A percentile compares a stretch with the other conserved stretches of the same genome.
Conservation (phyloP, 768 basidiomycete species). For the Tylopilus rubrobrunneus region DNA sequence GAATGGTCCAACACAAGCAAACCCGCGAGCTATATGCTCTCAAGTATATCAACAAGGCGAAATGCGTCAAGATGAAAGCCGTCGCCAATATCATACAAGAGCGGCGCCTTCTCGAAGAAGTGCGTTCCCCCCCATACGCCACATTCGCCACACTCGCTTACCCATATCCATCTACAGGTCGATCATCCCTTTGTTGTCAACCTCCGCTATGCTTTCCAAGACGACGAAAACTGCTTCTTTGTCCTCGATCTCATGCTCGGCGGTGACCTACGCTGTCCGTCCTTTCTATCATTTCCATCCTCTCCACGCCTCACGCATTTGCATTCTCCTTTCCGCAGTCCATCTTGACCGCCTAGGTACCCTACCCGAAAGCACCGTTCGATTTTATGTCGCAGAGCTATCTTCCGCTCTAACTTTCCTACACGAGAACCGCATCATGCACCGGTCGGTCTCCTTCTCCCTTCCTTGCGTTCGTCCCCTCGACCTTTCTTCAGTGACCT, state of each 20-base stretch:
- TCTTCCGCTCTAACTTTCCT: slow-evolving; percentile 85
- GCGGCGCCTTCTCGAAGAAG: slow-evolving; percentile 92
- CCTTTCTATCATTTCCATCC: background rate
- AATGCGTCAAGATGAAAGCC: slow-evolving; percentile 98
- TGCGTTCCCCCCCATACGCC: slow-evolving; percentile 27
- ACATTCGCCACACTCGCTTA: background rate
- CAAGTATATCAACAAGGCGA: slow-evolving; percentile 98
- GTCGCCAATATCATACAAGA: slow-evolving; percentile 98
- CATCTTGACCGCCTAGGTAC: slow-evolving; percentile 81
- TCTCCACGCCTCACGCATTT: background rate
- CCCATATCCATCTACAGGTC: slow-evolving; percentile 47
- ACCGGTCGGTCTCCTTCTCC: slow-evolving; percentile 59
- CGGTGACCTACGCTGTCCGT: slow-evolving; percentile 87
- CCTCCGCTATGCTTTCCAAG: slow-evolving; percentile 93
- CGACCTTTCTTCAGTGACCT: slow-evolving; percentile 58
- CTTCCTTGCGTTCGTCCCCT: background rate
- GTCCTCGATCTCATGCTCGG: slow-evolving; percentile 97
- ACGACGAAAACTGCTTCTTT: slow-evolving; percentile 98
- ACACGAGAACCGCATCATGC: slow-evolving; percentile 92
- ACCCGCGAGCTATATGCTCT: slow-evolving; percentile 95
- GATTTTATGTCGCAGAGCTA: slow-evolving; percentile 87
- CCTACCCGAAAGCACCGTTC: slow-evolving; percentile 72
- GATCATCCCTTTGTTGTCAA: slow-evolving; percentile 96
- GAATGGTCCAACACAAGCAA: slow-evolving; percentile 98
- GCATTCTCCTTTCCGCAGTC: slow-evolving; percentile 43